These are phyloP conservation scores for Chenopodium quinoa DNA, from an alignment of 148 eudicot species.

Conservation along the genomic window DNA sequence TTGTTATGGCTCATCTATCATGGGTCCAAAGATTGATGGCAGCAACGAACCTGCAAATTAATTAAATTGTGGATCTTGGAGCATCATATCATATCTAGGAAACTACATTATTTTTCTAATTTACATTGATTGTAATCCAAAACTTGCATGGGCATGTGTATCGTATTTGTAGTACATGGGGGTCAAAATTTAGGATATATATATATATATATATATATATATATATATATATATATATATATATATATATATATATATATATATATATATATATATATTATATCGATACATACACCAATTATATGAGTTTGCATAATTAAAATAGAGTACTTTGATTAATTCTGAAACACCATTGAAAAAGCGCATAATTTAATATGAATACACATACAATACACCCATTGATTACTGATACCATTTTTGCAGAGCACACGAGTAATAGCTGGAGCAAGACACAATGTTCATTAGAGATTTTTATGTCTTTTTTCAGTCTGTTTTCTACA, in stretches of 20 bases:
- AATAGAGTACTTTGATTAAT: neutral
- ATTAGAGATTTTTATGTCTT: neutral
- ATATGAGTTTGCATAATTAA: neutral
- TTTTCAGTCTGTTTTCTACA: neutral
- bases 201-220: no score
- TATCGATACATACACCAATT: no score
- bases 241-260: no score
- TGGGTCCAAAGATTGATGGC: neutral
- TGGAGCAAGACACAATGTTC: neutral
- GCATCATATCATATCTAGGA: neutral
- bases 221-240: no score
- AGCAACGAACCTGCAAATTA: neutral
- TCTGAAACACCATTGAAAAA: neutral
- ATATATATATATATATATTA: no score
- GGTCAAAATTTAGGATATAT: neutral
- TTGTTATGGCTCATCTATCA: neutral
- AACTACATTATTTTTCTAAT: neutral
- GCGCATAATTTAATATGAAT: neutral
- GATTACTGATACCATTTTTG: neutral
- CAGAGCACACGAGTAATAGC: neutral
- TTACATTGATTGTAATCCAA: neutral
- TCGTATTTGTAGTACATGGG: neutral
- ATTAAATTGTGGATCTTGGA: neutral
- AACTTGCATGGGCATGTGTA: neutral
- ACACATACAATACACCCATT: neutral